These are phyloP conservation scores for Pythium brassicae DNA, from an alignment of 352 stramenopile genomes.

Conservation along the genomic window DNA sequence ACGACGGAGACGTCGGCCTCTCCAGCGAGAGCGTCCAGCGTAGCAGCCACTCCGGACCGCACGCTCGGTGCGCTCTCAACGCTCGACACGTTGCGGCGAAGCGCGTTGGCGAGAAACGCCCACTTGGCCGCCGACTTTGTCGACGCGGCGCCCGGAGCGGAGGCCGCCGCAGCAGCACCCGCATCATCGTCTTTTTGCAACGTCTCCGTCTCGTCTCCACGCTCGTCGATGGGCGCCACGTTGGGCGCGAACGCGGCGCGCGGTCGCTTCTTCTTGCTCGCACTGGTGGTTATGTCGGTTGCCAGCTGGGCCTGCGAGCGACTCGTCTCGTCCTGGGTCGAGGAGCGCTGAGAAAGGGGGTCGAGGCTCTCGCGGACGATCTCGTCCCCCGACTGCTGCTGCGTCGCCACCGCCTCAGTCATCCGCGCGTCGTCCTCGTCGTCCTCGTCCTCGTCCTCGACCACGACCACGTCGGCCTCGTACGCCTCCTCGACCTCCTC, in stretches of 20 bases:
- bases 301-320: not conserved
- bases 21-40: not conserved
- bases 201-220: slow-evolving; percentile 3
- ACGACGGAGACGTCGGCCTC: slow-evolving; percentile 6
- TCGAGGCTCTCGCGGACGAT: slow-evolving; percentile 59
- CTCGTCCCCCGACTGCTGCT: slow-evolving; percentile 16
- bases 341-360: slow-evolving; percentile 15
- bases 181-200: slow-evolving; percentile 1
- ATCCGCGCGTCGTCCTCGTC: too few relatives aligned
- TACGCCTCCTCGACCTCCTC: slow-evolving; percentile 22
- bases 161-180: too few relatives aligned
- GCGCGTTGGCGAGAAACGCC: not conserved
- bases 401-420: too few relatives aligned
- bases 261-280: not conserved
- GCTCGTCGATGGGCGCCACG: not conserved
- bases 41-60: too few relatives aligned
- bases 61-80: too few relatives aligned
- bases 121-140: not conserved
- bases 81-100: not conserved
- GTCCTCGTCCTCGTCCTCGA: slow-evolving; percentile 10
- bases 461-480: slow-evolving; percentile 22
- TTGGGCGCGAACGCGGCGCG: not conserved
- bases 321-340: not conserved
- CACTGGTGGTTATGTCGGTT: not conserved
- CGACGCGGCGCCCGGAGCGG: too few relatives aligned